Base-by-base conservation (phyloP, 169 alveolate genomes). In the Besnoitia besnoiti region DNA sequence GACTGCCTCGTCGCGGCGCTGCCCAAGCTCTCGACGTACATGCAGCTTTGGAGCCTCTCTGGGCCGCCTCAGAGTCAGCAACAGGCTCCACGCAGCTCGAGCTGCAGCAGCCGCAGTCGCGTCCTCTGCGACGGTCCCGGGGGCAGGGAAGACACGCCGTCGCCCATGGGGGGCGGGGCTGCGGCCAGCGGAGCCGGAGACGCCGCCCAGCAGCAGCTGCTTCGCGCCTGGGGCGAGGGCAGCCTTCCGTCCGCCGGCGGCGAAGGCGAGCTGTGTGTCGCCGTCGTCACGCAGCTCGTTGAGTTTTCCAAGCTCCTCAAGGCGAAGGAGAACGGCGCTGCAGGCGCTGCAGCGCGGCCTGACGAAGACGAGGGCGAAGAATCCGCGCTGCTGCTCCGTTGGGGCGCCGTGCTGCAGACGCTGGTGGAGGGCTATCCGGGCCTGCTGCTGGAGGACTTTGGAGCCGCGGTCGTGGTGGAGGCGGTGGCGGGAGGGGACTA, bases 351-450 rank as follows among this genome's bases (percentile, higher is more conserved):
- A 50, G 51, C 79, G 59, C 24, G 59, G 91, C 84, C 35, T 82
- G 79, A 59, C 61, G 49, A 21, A 39, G 87, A 73, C 67, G 24
- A 44, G 44, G 87, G 87, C n/a, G 87, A 37, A 39, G 59, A 42
- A 30, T 37, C 40, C 37, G 92, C 92, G 40, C 47, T 49, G 24
- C 87, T 89, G 0, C 55, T 89, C 0, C 92, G 92, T 24, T 89
- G 92, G 92, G 85, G 92, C n/a, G 87, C 85, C 50, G 92, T 89
- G 75, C 50, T 89, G 75, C 87, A 61, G 76, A 89, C 92, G 49
- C 47, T 89, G 39, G 14, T 89, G 12, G 92, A 89, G 76, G 92
- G 92, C 49, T 79, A 37, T 47, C 92, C 92, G 37, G 85, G 55
- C 50, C 77, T 89, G 51, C 51, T 89, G 77, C 87, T 89, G 76